Percentiles rank a stretch among this genome's conserved stretches.
phyloP scores from a whole-genome alignment of 345 rosid species.

The Iberis pinnata region DNA sequence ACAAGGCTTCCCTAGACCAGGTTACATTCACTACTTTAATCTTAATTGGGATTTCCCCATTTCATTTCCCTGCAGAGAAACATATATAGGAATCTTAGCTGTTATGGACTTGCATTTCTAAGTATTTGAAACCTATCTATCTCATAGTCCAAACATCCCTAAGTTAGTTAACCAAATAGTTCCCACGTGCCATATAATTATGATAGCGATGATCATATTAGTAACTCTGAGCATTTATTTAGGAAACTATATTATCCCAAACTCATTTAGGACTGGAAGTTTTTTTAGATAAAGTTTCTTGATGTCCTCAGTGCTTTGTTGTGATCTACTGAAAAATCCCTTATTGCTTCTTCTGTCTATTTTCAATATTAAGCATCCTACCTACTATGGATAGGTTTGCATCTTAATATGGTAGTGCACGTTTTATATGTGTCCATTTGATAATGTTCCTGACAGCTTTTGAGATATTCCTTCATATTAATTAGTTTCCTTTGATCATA shows the following conservation, averaged over 20 bases:
- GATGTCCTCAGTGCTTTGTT: background rate
- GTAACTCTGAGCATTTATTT: background rate
- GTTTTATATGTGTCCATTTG: background rate
- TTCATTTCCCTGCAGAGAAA: no score
- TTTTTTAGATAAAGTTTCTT: background rate
- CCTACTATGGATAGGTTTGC: background rate
- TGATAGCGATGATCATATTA: background rate
- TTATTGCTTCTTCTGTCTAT: background rate
- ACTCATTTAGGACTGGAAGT: background rate
- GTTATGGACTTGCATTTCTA: no score
- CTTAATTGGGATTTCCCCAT: background rate
- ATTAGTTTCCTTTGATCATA: background rate
- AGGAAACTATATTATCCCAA: background rate
- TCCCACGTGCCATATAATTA: background rate
- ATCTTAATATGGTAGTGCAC: background rate
- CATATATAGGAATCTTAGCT: background rate
- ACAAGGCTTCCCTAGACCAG: background rate
- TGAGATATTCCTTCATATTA: background rate
- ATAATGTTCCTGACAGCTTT: background rate
- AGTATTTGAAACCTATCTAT: background rate
- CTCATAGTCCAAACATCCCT: background rate
- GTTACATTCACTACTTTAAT: background rate
- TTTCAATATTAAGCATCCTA: background rate
- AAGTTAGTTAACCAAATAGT: background rate
- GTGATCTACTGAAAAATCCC: background rate